These are phyloP conservation scores for Hypoxylon sp. DNA, from an alignment of 2,329 filamentous ascomycete species.

Conservation along the genomic window DNA sequence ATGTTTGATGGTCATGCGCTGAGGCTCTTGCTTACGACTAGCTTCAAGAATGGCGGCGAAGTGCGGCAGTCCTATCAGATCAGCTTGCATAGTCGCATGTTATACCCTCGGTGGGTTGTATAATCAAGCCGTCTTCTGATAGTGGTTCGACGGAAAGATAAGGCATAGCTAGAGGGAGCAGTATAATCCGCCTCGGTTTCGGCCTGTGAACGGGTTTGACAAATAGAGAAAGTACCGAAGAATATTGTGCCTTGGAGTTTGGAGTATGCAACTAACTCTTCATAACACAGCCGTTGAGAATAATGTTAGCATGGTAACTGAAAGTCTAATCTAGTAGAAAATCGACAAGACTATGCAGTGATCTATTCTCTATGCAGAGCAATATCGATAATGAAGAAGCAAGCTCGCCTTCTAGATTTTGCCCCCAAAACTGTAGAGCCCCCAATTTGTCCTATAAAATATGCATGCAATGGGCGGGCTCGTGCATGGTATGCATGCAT, in stretches of 20 bases:
- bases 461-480: too few species aligned
- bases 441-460: background rate
- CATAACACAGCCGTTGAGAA: background rate
- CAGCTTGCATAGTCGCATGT: background rate
- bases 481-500: too few species aligned
- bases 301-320: background rate
- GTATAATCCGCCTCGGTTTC: background rate
- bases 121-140: background rate
- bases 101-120: background rate
- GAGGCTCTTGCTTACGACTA: conserved; percentile 16
- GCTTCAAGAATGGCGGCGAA: background rate
- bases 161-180: background rate
- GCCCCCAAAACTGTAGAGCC: background rate
- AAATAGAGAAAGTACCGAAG: background rate
- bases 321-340: background rate
- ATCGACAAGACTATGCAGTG: background rate
- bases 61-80: background rate
- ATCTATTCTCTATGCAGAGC: background rate
- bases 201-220: background rate
- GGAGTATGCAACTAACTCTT: background rate
- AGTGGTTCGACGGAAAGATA: background rate
- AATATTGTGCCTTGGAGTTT: conserved; percentile 4
- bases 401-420: background rate
- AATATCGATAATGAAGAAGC: background rate
- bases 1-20: background rate